Base-by-base conservation (phyloP, 108 stramenopile genomes). In the Skeletonema grethae region DNA sequence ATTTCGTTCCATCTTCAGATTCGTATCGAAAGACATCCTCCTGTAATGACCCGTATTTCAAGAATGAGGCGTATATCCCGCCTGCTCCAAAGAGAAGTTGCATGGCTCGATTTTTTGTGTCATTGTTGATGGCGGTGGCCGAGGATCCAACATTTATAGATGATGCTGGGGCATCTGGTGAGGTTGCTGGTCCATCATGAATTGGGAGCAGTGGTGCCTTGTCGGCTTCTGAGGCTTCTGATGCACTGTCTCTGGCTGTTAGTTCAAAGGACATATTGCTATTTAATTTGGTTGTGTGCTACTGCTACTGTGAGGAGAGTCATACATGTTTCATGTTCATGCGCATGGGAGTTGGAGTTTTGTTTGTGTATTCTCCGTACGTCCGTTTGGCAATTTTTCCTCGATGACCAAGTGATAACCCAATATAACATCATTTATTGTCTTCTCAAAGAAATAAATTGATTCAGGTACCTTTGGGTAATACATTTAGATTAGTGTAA, bases 1-100 rank as follows among this genome's bases (percentile, higher is more conserved):
- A 95, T 59, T 84, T 86, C 12, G 45, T 67, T 7, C 86, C 88
- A 65, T 90, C 87, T 7, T 76, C 65, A 35, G 50, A 72, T 38
- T 63, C 63, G 59, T 91, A 92, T 15, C 75, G 78, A 65, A 90
- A 91, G 0, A 94, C 82, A 67, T 95, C 92, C 82, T 97, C 96
- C 83, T 97, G 96, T 8, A 95, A 61, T 9, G 85, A 81, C 5
- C 94, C 96, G 55, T 93, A 94, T 58, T 84, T 80, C 11, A 97
- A 73, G 67, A 91, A 97, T 39, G 90, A 86, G 8, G 80, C 81
- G 61, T 94, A 94, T 57, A 97, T 93, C 13, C 96, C 95, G 15
- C 87, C 82, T 24, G 81, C 85, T 30, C 85, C 87, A 67, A 90
- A 69, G 50, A 88, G 61, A 6, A 88, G 72, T 70, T 82, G 84